These are phyloP conservation scores for Ceratocystis huliohia DNA, from an alignment of 2,329 filamentous ascomycete species.

Conservation along the genomic window DNA sequence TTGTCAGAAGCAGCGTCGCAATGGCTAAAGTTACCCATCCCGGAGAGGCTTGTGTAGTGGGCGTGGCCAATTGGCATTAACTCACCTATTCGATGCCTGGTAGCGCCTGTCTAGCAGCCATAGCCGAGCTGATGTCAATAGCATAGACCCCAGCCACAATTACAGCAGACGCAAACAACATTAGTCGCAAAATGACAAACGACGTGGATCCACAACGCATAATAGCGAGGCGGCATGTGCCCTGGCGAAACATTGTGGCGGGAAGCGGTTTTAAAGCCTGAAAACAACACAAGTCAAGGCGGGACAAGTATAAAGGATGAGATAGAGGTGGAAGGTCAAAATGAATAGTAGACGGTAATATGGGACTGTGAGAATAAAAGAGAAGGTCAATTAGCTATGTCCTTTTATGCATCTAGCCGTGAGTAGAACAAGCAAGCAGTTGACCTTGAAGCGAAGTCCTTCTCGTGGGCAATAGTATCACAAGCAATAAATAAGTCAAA, in stretches of 20 bases:
- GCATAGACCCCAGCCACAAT: conserved; percentile 17
- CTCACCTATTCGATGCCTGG: conserved; percentile 18
- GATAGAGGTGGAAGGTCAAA: background rate
- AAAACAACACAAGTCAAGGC: background rate
- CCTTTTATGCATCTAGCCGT: no score
- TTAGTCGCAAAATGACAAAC: conserved; percentile 16
- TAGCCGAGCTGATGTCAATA: conserved; percentile 16
- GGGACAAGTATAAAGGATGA: background rate
- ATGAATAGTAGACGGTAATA: no score
- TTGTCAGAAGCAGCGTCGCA: background rate
- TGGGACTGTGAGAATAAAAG: no score
- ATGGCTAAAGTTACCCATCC: background rate
- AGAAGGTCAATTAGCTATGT: no score
- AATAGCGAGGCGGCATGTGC: background rate
- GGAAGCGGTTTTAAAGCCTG: background rate
- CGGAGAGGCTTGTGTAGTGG: background rate
- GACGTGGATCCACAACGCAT: conserved; percentile 11
- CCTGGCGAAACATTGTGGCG: background rate
- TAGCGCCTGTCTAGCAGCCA: conserved; percentile 7
- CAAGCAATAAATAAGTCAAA: no score
- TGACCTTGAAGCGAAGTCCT: no score
- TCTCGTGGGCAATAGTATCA: no score
- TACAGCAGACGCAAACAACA: conserved; percentile 18
- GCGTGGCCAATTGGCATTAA: background rate
- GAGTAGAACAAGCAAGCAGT: no score